Evolutionary conservation across 495 filamentous ascomycete species (phyloP), one percentile per base, ranked within the genome.

Genomic region (Penicillium paradoxum): DNA sequence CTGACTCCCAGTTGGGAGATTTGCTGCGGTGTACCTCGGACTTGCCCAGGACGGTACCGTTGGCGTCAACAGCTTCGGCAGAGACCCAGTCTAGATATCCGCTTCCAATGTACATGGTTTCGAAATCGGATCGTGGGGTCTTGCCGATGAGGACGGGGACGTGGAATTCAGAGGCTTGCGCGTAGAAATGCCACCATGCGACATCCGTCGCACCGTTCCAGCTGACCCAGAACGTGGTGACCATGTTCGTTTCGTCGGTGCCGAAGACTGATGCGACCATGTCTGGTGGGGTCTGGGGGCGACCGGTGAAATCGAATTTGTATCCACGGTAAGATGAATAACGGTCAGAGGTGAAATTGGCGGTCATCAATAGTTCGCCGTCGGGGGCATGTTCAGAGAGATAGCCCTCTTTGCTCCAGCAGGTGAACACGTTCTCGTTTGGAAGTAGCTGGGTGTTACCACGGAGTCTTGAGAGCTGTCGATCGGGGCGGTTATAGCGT

Each of bases 381-480:
- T 80, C 70, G 0, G 65, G 45, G 0, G 69, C 65, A 55, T 73
- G 79, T 54, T 84, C 81, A 0, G 74, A 79, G 45, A 79, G 66
- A 33, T 74, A 76, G 0, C 75, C 73, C 22, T 68, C 65, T 19
- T 77, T 73, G 24, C 80, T 80, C 80, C 79, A 84, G 54, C 80
- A 78, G 10, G 80, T 71, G 17, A 83, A 73, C n/a, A 74, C 67
- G 53, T 82, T 80, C 27, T 75, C 73, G 32, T 68, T 65, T 0
- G 79, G 72, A 2, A 84, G 70, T 4, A 75, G 56, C 56, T 84
- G 83, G 4, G 77, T 67, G 51, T 77, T 82, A 9, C 82, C 83
- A 52, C 82, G 81, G 4, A 77, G 78, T 19, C 74, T 75, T 3
- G 77, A 74, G 8, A 76, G 45, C 72, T 56, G 21, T 57, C 68